Conservation (phyloP, 208 protist genomes). For the Strigomonas culicis region DNA sequence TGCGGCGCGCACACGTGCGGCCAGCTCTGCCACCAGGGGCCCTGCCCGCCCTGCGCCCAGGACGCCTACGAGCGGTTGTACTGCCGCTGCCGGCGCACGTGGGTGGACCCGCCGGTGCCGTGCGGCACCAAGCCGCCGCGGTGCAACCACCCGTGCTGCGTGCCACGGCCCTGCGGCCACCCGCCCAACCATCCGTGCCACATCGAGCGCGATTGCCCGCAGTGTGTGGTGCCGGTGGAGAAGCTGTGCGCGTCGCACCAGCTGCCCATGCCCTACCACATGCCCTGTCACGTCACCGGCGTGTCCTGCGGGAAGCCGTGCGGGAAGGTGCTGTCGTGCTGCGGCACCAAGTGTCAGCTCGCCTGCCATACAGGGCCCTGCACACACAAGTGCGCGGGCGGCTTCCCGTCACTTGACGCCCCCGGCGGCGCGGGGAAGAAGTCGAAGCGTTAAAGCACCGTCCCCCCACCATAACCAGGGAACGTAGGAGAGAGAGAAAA, state of each 20-base stretch:
- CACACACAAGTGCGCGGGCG: constrained; percentile 50
- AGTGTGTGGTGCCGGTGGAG: constrained; percentile 76
- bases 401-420: constrained; percentile 30
- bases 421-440: constrained; percentile 18
- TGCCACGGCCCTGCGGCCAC: constrained; percentile 84
- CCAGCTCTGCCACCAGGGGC: constrained; percentile 79
- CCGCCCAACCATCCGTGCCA: constrained; percentile 81
- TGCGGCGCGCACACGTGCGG: constrained; percentile 84
- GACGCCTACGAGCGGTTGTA: constrained; percentile 77
- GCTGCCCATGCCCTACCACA: constrained; percentile 56
- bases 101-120: constrained; percentile 85
- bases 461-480: no score
- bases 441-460: no score
- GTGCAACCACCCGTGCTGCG: constrained; percentile 73
- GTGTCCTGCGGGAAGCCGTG: constrained; percentile 77
- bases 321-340: constrained; percentile 71
- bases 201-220: constrained; percentile 57
- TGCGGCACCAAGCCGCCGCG: constrained; percentile 83
- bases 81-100: constrained; percentile 82
- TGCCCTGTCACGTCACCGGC: constrained; percentile 54
- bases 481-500: no score
- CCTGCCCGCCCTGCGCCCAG: constrained; percentile 66
- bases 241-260: constrained; percentile 82
- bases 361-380: constrained; percentile 77
- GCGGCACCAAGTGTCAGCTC: constrained; percentile 56